Evolutionary conservation across 2,329 filamentous ascomycete species (phyloP), one percentile per base, ranked within the genome.

Genomic region (Dactylellina cionopaga): DNA sequence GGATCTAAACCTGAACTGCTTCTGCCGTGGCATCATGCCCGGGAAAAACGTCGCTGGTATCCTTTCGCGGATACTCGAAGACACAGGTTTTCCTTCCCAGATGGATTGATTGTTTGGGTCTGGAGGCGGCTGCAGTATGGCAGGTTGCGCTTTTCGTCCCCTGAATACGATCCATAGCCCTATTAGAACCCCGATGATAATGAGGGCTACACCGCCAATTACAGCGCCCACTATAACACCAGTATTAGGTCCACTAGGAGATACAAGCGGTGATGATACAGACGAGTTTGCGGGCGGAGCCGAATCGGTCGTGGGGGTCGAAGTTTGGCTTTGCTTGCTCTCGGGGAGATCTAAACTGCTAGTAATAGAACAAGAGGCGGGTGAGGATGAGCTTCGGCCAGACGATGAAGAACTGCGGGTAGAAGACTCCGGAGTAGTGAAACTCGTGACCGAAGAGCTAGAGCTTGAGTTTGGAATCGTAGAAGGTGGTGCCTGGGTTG

Each of bases 1-100:
- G n/a, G n/a, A n/a, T n/a, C n/a, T n/a, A n/a, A n/a, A n/a, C n/a
- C n/a, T n/a, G n/a, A n/a, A n/a, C n/a, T n/a, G n/a, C n/a, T n/a
- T n/a, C n/a, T n/a, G n/a, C n/a, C n/a, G n/a, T n/a, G n/a, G n/a
- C n/a, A n/a, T n/a, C n/a, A n/a, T n/a, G n/a, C 17, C n/a, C 56
- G 9, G 56, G 54, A 49, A 37, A 60, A 10, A 49, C 22, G 24
- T 60, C 56, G 7, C 31, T 13, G 2, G 56, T 49, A 13, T 27
- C 58, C 29, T 44, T 52, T 15, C 43, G 33, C 13, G 58, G 58
- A 44, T 63, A 43, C 9, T 41, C 7, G 58, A 63, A 52, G 41
- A 52, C 10, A 44, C 33, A 5, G 27, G 10, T 1, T 25, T 24
- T n/a, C 58, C 58, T 25, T 63, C 58, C 58, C 58, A 63, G n/a